Conservation (phyloP, 1,139 yeast species). For the Diutina siamensis region DNA sequence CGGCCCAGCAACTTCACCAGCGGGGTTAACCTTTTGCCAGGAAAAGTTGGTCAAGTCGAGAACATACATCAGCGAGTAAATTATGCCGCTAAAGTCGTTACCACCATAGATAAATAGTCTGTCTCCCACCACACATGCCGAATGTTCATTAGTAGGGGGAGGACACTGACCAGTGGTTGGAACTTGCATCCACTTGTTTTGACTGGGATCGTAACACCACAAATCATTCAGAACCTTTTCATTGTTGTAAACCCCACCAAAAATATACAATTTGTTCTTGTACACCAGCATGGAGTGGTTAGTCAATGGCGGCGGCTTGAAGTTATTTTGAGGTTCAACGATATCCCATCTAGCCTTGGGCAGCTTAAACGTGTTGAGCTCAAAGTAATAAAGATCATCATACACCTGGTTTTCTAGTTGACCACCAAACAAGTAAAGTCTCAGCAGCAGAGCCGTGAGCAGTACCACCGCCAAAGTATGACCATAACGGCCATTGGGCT, state of each 20-base stretch:
- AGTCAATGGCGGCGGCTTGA: conserved; percentile 82
- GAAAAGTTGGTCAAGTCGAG: conserved; percentile 61
- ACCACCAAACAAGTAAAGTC: conserved; percentile 86
- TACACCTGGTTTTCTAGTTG: conserved; percentile 83
- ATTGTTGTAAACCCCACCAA: conserved; percentile 87
- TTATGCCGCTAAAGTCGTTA: conserved; percentile 63
- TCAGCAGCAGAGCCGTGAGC: conserved; percentile 53
- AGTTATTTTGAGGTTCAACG: conserved; percentile 40
- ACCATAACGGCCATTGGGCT: conserved; percentile 91
- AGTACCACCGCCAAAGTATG: conserved; percentile 62
- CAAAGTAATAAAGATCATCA: conserved; percentile 78
- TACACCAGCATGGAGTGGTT: conserved; percentile 83
- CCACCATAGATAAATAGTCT: conserved; percentile 87
- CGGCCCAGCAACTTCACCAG: conserved; percentile 39
- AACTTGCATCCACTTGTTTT: conserved; percentile 54
- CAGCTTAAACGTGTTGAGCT: conserved; percentile 76
- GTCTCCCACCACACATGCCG: conserved; percentile 72
- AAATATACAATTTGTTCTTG: conserved; percentile 69
- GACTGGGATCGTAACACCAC: conserved; percentile 68
- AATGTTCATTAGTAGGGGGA: conserved; percentile 85
- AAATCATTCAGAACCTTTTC: conserved; percentile 65
- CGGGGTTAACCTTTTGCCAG: conserved; percentile 55
- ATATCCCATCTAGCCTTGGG: conserved; percentile 79
- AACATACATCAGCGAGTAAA: conserved; percentile 60
- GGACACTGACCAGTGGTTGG: conserved; percentile 52